Evolutionary conservation across 768 basidiomycete genomes (phyloP), one percentile per base, ranked within the genome.

Genomic region (Imleria badia): DNA sequence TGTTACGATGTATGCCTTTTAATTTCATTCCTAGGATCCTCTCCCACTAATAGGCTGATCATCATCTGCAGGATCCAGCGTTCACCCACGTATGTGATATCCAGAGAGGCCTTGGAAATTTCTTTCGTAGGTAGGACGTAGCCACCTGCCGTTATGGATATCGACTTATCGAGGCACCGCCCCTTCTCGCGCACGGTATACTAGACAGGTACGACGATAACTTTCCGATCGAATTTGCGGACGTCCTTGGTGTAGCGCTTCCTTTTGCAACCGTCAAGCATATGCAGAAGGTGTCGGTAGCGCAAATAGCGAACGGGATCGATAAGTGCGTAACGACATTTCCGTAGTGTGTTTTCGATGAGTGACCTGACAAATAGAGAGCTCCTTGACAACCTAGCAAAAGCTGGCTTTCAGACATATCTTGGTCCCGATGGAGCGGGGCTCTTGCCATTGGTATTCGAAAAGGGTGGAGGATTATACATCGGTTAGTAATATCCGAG

Each of bases 381-480:
- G 15, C 62, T 77, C n/a, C 66, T 77, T 2, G 68, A 73, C n/a
- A 68, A 63, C 29, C 62, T 80, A n/a, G 56, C 59, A 11, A 65
- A 56, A 41, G 70, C 55, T 12, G 77, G 77, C 6, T 75, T 80
- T 60, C 67, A 61, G 48, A 71, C 70, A 3, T 72, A 72, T 48
- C 60, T 70, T 29, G 77, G 78, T 26, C 66, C 66, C 9, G 74
- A 77, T 46, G 72, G 58, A n/a, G 65, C 70, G 10, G 76, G 79
- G 0, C 43, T 73, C 7, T 54, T 70, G 5, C 62, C 65, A 11
- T 53, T 76, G 38, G 55, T 64, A n/a, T 61, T 69, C n/a, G 59
- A 57, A 38, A 69, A 69, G 26, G 67, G 60, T 2, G 77, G 74
- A 20, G 76, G 77, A 22, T 58, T 68, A 20, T 77, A 78, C 52